These are phyloP conservation scores for Candida incommunis DNA, from an alignment of 805 yeast genomes.

Conservation along the genomic window DNA sequence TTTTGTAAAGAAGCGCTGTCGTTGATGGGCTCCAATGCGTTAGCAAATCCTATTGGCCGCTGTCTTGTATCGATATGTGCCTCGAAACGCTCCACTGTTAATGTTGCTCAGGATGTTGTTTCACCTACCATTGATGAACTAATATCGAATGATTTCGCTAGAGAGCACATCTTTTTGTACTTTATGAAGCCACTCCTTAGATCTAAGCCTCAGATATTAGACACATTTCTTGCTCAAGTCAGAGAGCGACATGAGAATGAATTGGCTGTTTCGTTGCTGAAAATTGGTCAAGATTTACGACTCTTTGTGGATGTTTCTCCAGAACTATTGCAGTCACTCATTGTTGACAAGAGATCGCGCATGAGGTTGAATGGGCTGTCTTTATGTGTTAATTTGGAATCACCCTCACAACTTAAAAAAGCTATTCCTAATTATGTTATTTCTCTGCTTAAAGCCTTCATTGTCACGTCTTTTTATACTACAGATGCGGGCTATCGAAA, in stretches of 20 bases:
- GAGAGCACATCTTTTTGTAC: not conserved
- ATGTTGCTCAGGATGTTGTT: not conserved
- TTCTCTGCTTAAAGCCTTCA: not conserved
- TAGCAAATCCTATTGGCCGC: constrained; percentile 40
- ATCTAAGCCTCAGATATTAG: not conserved
- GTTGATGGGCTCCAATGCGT: constrained; percentile 39
- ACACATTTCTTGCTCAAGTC: not conserved
- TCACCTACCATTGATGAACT: not conserved
- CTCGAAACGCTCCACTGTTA: constrained; percentile 2
- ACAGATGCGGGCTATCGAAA: constrained; percentile 55
- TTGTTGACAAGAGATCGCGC: not conserved
- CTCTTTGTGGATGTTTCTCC: not conserved
- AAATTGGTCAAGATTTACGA: constrained; percentile 48
- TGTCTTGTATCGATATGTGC: constrained; percentile 11
- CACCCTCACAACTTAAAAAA: not conserved
- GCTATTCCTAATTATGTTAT: not conserved
- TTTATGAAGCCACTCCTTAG: not conserved
- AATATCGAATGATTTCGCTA: not conserved
- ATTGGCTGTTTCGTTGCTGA: constrained; percentile 18
- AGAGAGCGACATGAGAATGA: not conserved
- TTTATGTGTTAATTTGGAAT: not conserved
- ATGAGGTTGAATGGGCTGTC: not conserved
- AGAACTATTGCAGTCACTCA: not conserved
- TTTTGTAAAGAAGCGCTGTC: constrained; percentile 35
- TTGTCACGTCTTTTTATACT: constrained; percentile 32